phyloP scores from a whole-genome alignment of 805 yeast species.

The Jamesozyma hellenica region DNA sequence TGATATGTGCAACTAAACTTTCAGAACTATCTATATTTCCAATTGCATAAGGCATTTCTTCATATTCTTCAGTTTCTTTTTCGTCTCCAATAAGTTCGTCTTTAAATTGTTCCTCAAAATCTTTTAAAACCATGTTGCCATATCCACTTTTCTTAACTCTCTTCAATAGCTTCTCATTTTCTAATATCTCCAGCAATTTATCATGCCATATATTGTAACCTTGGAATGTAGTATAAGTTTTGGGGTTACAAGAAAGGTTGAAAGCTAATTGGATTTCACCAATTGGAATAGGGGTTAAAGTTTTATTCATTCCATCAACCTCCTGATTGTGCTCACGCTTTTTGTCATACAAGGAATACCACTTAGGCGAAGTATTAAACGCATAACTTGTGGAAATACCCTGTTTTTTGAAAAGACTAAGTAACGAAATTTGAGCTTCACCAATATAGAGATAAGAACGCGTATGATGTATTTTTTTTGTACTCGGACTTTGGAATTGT shows the following conservation, averaged over 20 bases:
- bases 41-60: background rate
- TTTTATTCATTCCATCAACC: background rate
- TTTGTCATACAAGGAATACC: constrained; percentile 24
- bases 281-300: too few species aligned
- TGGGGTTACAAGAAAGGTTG: constrained; percentile 10
- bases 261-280: constrained; percentile 23
- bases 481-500: background rate
- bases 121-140: too few species aligned
- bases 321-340: too few species aligned
- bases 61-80: background rate
- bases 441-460: constrained; percentile 23
- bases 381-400: constrained; percentile 11
- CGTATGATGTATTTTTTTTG: constrained; percentile 1
- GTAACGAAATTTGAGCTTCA: constrained; percentile 22
- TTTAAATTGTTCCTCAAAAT: too few species aligned
- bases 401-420: constrained; percentile 19
- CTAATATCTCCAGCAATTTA: constrained; percentile 4
- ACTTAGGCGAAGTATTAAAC: constrained; percentile 12
- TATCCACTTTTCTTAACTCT: too few species aligned
- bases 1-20: background rate
- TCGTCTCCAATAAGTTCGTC: too few species aligned
- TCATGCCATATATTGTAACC: constrained; percentile 18
- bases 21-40: background rate
- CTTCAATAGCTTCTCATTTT: background rate
- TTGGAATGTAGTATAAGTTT: constrained; percentile 12